Evolutionary conservation across 352 stramenopile genomes (phyloP), one percentile per base, ranked within the genome.

Genomic region (Pythium monospermum): DNA sequence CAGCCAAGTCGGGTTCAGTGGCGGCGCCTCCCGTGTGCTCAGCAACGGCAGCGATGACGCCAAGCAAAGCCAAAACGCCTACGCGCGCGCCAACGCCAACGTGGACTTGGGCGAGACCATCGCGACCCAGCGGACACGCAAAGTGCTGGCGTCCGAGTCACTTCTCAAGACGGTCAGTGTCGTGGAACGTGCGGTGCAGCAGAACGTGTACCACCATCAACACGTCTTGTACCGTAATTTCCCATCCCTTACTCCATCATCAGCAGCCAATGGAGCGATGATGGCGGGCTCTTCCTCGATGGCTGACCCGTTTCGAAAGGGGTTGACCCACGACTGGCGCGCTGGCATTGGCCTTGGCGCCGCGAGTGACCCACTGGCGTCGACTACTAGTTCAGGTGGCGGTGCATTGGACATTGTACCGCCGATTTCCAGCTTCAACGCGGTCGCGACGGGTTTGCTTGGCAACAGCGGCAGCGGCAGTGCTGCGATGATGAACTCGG

Each of bases 151-250:
- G 3, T 91, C 76, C 1, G 44, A 56, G 3, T 82, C 71, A 16
- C 65, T 96, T 7, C 36, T 78, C n/a, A 60, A 74, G 13, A 84
- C 69, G 2, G 68, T 87, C 15, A 73, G 72, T 21, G 64, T 90
- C 28, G 66, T 96, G 4, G 87, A 96, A 61, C 78, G 85, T 13
- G 85, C 79, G 1, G 76, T 96, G 10, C 85, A 96, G 55, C 87
- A 96, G 53, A 95, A 95, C 54, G 68, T 94, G 0, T 95, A 89
- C 40, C 85, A 96, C 61, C 56, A 72, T 23, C 69, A 89, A 21
- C 87, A 96, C 39, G 61, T 95, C 10, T 58, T 81, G 2, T 96
- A 96, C 35, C 83, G 87, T 21, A 75, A 94, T 35, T 86, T 91
- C 32, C 82, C 84, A 0, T 62, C 50, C 6, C 62, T 89, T 5